Conservation (phyloP, 2,329 filamentous ascomycete species). For the Colletotrichum tanaceti region DNA sequence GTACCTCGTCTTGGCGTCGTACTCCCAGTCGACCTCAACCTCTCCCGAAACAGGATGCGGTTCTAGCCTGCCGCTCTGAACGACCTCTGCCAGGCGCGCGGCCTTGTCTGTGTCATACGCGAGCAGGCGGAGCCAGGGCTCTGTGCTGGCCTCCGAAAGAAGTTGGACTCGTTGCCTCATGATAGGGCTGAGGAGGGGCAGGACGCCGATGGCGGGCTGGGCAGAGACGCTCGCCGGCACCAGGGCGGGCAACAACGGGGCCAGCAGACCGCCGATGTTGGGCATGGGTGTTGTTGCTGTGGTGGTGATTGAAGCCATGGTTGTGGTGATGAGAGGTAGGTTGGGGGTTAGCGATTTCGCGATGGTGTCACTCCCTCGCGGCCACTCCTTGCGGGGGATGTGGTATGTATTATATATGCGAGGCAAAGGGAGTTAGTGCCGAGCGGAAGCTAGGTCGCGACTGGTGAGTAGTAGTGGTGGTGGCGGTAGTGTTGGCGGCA, state of each 20-base stretch:
- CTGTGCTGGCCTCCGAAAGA: slow-evolving; percentile 68
- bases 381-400: slow-evolving; percentile 15
- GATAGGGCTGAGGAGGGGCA: slow-evolving; percentile 73
- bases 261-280: slow-evolving; percentile 61
- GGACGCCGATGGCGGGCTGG: slow-evolving; percentile 65
- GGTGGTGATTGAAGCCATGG: slow-evolving; percentile 46
- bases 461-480: slow-evolving; percentile 25
- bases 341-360: neutral
- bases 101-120: slow-evolving; percentile 72
- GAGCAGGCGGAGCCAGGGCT: slow-evolving; percentile 79
- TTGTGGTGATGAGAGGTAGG: slow-evolving; percentile 27
- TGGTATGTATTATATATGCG: slow-evolving; percentile 27
- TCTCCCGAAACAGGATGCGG: slow-evolving; percentile 86
- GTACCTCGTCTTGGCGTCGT: slow-evolving; percentile 72
- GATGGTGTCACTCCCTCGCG: neutral
- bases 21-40: slow-evolving; percentile 78
- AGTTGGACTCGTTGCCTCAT: slow-evolving; percentile 74
- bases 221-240: slow-evolving; percentile 69
- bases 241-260: slow-evolving; percentile 69
- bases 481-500: neutral
- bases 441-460: slow-evolving; percentile 14
- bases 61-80: slow-evolving; percentile 73
- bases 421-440: slow-evolving; percentile 15
- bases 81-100: slow-evolving; percentile 69
- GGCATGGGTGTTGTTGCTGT: slow-evolving; percentile 41